Evolutionary conservation across 768 basidiomycete species (phyloP).

Genomic region (Gymnopilus dilepis): DNA sequence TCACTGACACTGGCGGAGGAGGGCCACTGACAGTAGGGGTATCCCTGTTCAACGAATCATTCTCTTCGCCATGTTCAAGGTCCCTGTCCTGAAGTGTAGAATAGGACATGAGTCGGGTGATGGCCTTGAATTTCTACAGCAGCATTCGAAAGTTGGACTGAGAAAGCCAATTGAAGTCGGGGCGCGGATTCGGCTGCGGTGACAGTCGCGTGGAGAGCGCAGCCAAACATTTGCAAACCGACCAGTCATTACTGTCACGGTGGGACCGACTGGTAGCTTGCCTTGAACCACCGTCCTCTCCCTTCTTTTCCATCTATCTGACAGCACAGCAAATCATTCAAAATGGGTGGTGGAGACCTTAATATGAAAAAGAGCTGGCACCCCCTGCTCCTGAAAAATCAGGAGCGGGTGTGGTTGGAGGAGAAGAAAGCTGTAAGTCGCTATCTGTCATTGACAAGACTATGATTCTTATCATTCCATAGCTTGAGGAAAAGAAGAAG

Average conservation of each 20-base stretch:
- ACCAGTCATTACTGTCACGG: neutral
- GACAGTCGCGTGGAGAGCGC: neutral
- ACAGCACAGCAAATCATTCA: conserved; percentile 40
- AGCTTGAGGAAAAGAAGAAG: conserved; percentile 99
- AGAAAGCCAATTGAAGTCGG: too few relatives aligned
- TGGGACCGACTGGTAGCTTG: neutral
- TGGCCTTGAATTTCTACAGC: neutral
- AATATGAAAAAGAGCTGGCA: conserved; percentile 99
- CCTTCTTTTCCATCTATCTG: neutral
- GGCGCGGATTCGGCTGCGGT: neutral
- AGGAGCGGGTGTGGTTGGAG: conserved; percentile 99
- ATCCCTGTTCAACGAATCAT: conserved; percentile 41
- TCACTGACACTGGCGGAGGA: conserved; percentile 33
- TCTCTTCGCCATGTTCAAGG: conserved; percentile 36
- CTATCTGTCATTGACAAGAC: neutral
- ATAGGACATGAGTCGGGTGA: conserved; percentile 40
- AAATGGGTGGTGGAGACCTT: conserved; percentile 98
- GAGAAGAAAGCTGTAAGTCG: conserved; percentile 91
- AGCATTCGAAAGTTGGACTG: neutral
- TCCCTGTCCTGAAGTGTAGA: conserved; percentile 40
- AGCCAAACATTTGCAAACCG: conserved; percentile 11
- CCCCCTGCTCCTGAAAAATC: conserved; percentile 96
- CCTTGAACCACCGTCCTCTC: neutral
- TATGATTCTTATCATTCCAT: conserved; percentile 17
- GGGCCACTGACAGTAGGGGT: conserved; percentile 22